These are phyloP conservation scores for Solanum chacoense DNA, from an alignment of 305 asterid genomes.

Conservation along the genomic window DNA sequence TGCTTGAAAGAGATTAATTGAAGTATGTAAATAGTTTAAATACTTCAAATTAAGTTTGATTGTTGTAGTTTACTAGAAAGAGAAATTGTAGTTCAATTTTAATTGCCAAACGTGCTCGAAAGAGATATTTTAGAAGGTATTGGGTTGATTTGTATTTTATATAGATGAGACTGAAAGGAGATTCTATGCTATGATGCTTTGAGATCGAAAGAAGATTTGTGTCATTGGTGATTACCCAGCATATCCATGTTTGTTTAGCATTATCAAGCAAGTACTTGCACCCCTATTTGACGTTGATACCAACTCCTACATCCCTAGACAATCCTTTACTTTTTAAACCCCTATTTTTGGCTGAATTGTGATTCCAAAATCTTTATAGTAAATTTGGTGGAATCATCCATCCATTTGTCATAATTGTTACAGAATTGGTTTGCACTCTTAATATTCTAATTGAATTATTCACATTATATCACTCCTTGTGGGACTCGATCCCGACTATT, in stretches of 20 bases:
- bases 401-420: background rate
- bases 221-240: background rate
- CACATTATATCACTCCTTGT: background rate
- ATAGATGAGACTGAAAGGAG: background rate
- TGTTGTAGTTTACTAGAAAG: background rate
- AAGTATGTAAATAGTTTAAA: background rate
- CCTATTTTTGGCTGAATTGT: background rate
- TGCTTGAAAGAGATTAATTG: background rate
- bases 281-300: background rate
- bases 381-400: background rate
- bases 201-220: background rate
- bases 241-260: background rate
- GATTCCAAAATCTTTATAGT: background rate
- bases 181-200: background rate
- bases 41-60: background rate
- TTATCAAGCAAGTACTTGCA: background rate
- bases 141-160: background rate
- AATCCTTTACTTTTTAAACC: background rate
- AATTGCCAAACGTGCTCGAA: background rate
- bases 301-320: background rate
- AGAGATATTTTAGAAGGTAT: background rate
- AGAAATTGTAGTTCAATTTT: background rate
- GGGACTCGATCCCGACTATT: background rate
- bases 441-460: background rate
- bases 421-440: background rate